Percentiles rank a stretch among this genome's conserved stretches.
Evolutionary conservation across 257 asterid genomes (phyloP).

Genomic region (Rauvolfia tetraphylla): DNA sequence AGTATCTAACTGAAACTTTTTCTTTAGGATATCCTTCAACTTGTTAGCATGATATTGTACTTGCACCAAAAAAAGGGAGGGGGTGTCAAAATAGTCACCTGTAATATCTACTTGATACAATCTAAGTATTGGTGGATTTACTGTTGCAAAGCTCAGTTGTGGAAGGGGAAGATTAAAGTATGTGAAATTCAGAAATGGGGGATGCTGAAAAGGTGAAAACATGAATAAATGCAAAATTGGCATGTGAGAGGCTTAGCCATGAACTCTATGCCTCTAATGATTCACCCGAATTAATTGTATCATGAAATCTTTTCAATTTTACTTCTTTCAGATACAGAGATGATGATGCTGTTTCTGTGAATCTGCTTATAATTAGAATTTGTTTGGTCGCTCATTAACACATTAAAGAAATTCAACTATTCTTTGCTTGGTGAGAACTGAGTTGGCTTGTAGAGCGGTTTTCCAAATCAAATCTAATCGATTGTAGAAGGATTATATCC

Average conservation of each 20-base stretch:
- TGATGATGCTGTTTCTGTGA: background rate
- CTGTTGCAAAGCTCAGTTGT: background rate
- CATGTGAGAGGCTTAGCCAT: background rate
- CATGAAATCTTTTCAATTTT: background rate
- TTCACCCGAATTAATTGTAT: background rate
- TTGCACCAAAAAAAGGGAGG: background rate
- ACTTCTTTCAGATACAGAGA: background rate
- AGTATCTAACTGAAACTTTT: constrained; percentile 23
- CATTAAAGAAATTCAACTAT: background rate
- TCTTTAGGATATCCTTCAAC: background rate
- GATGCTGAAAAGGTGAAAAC: background rate
- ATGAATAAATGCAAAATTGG: background rate
- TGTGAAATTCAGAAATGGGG: background rate
- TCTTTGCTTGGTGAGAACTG: background rate
- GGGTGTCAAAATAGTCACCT: background rate
- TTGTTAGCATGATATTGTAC: background rate
- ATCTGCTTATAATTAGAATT: background rate
- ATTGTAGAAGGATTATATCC: background rate
- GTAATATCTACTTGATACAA: background rate
- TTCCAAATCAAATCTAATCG: background rate
- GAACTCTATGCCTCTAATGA: background rate
- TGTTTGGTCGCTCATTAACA: background rate
- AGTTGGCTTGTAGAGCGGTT: background rate
- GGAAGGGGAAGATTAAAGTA: background rate
- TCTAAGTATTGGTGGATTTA: no score